Evolutionary conservation across 768 basidiomycete genomes (phyloP).

Genomic region (Boletellus ananiceps): DNA sequence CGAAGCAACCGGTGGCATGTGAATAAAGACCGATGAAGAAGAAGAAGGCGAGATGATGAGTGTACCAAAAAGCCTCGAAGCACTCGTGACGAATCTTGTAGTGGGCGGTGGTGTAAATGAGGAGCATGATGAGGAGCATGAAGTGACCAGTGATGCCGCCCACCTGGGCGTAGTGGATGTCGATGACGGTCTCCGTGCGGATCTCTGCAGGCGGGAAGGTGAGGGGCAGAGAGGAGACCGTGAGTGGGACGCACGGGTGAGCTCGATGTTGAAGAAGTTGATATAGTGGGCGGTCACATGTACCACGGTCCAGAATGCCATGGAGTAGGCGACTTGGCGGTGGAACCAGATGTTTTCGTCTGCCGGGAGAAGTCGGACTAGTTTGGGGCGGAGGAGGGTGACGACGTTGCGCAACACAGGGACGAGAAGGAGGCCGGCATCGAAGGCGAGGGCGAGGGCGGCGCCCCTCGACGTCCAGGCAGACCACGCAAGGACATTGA

Average conservation of each 20-base stretch:
- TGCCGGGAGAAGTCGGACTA: conserved; percentile 82
- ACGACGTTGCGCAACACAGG: conserved; percentile 90
- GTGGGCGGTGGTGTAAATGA: conserved; percentile 91
- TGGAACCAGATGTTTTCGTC: conserved; percentile 98
- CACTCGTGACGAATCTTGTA: conserved; percentile 82
- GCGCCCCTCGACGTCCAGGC: conserved; percentile 92
- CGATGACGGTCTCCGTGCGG: conserved; percentile 66
- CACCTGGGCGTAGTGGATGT: conserved; percentile 85
- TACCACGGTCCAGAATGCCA: conserved; percentile 90
- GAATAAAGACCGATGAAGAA: conserved; percentile 89
- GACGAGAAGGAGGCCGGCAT: conserved; percentile 81
- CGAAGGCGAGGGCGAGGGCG: conserved; percentile 83
- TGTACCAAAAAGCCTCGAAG: conserved; percentile 98
- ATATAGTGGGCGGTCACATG: conserved; percentile 93
- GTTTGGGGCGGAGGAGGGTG: conserved; percentile 72
- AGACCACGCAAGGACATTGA: conserved; percentile 77
- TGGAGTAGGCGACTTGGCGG: conserved; percentile 88
- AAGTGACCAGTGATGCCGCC: conserved; percentile 95
- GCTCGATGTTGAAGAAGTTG: conserved; percentile 90
- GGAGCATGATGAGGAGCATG: conserved; percentile 90
- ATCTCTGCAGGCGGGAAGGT: conserved; percentile 52
- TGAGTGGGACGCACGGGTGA: conserved; percentile 54
- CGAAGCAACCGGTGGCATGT: conserved; percentile 93
- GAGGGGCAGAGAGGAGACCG: background rate
- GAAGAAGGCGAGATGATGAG: conserved; percentile 91